Evolutionary conservation across 1,139 yeast genomes (phyloP).

Genomic region (Eremothecium gossypii): DNA sequence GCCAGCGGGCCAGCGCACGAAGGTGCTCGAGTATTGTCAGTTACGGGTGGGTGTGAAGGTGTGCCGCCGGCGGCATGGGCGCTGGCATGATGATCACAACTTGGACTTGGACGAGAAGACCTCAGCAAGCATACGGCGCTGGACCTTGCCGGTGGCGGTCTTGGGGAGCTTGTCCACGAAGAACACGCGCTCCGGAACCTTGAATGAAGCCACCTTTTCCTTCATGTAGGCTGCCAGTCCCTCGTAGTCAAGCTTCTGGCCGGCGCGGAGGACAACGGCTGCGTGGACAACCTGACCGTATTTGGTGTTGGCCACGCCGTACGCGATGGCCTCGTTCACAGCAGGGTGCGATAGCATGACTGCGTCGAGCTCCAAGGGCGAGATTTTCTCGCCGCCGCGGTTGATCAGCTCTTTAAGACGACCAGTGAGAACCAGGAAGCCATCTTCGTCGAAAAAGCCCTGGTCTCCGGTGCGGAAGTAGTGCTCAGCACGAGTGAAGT

Average conservation of each 20-base stretch:
- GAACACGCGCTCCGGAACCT: constrained; percentile 46
- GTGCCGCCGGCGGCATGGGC: too few species aligned
- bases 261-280: constrained; percentile 46
- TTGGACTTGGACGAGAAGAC: constrained; percentile 34
- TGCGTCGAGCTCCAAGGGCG: constrained; percentile 57
- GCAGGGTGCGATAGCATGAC: constrained; percentile 46
- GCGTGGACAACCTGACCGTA: constrained; percentile 63
- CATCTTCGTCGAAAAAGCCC: constrained; percentile 51
- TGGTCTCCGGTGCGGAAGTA: constrained; percentile 70
- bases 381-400: constrained; percentile 63
- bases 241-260: constrained; percentile 31
- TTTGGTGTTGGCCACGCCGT: constrained; percentile 52
- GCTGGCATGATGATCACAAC: constrained; percentile 15
- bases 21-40: too few species aligned
- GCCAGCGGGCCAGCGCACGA: too few species aligned
- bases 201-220: constrained; percentile 42
- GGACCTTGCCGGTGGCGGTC: constrained; percentile 66
- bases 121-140: constrained; percentile 48
- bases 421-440: constrained; percentile 51
- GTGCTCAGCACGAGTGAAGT: constrained; percentile 43
- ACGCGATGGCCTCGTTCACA: constrained; percentile 57
- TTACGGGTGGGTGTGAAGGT: too few species aligned
- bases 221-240: constrained; percentile 40
- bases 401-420: constrained; percentile 59
- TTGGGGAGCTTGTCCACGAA: constrained; percentile 56